Evolutionary conservation across 1,284 basidiomycete species (phyloP), one percentile per base, ranked within the genome.

Genomic region (Papiliotrema fonsecae): DNA sequence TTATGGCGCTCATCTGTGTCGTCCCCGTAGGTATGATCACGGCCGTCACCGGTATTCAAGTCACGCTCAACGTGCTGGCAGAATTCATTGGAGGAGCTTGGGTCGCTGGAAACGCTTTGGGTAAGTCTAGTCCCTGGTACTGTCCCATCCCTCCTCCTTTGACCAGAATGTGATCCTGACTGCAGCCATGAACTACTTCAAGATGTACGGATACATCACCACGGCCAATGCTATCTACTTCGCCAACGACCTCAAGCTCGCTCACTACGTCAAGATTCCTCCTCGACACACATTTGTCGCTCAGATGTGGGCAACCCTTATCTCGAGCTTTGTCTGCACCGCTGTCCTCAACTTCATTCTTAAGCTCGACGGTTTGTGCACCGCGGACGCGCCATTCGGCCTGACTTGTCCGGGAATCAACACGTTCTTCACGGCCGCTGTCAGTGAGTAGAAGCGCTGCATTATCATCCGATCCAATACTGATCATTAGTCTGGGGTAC

Each of bases 151-250:
- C n/a, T n/a, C n/a, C n/a, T n/a, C n/a, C n/a, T n/a, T n/a, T n/a
- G n/a, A n/a, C n/a, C n/a, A n/a, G n/a, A n/a, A n/a, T n/a, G n/a
- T n/a, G n/a, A n/a, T n/a, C n/a, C n/a, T n/a, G n/a, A n/a, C n/a
- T n/a, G n/a, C n/a, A n/a, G 77, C 79, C 0, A 81, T 83, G 76
- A 83, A 82, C 79, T 76, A 82, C 77, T 82, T 81, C 76, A 81
- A 81, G 71, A 64, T 52, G 4, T 68, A 59, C 24, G 66, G 62
- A 7, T 82, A 81, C 66, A 80, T 81, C 49, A 77, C 78, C 22
- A 78, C 78, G 67, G 70, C 64, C 1, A 77, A 79, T 52, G 77
- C 75, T 0, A 40, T 79, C 24, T 55, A 49, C 13, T 79, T 79
- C 59, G 66, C 74, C 4, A 65, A 69, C 18, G 79, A 81, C 67